Evolutionary conservation across 306 rosid species (phyloP), one percentile per base, ranked within the genome.

Genomic region (Dalbergia oliveri): DNA sequence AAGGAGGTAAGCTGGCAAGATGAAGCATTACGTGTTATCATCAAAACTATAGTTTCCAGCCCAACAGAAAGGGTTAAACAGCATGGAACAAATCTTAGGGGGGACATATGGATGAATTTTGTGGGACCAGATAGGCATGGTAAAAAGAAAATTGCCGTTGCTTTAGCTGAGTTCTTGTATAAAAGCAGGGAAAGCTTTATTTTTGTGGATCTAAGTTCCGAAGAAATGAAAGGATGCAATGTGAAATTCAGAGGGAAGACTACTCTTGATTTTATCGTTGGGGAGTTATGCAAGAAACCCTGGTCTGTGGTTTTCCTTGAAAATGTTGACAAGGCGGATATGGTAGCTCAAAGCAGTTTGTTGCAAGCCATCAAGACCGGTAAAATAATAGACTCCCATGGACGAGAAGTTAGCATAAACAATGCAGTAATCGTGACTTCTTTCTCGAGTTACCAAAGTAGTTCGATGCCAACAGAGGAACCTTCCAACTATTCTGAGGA

Each of bases 161-260:
- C 88, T 21, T 81, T 95, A 12, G 94, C 97, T 33, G 94, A 93
- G 92, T 39, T 89, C 47, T 72, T 95, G 69, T 90, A 65, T 78
- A 92, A 93, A 26, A 86, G 88, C 86, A 87, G 59, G 74, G 94
- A 90, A 75, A 84, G 84, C 73, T 75, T 88, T 33, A 81, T 92
- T 65, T 84, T 78, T 76, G 86, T 86, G 21, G 97, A 95, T 86
- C 82, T 95, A 76, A 78, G 88, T 79, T 85, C 88, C 23, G 89
- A 84, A 41, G 90, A 72, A 62, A 64, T 86, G 84, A 85, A 72
- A 57, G 89, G 88, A 61, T 86, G 87, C 84, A 87, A 86, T 80
- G 78, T 74, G 35, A 89, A 90, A 83, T 89, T 84, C 73, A 90
- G 98, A 84, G 99, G 99, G 76, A 95, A 91, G 88, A 93, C 93